Evolutionary conservation across 2,329 filamentous ascomycete species (phyloP).

Genomic region (Geoglossum cookeanum): DNA sequence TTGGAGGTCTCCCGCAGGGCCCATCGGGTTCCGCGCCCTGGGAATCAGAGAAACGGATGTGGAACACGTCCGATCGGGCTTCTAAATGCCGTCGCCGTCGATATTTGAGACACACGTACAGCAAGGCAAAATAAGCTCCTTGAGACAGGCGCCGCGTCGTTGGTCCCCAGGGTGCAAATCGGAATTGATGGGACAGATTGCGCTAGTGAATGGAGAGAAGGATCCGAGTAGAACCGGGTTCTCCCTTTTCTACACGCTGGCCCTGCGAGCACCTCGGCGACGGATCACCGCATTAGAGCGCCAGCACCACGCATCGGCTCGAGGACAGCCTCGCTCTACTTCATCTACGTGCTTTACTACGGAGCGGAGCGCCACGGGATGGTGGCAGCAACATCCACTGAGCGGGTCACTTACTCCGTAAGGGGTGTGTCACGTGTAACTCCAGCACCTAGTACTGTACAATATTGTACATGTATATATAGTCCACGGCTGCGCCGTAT

Average conservation of each 20-base stretch:
- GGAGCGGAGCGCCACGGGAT: not conserved
- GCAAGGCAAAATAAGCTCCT: not conserved
- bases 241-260: not conserved
- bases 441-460: no score
- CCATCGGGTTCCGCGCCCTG: not conserved
- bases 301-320: no score
- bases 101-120: not conserved
- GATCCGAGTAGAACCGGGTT: conserved; percentile 1
- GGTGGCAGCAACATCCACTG: not conserved
- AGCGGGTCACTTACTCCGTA: conserved; percentile 22
- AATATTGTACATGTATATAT: no score
- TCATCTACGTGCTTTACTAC: not conserved
- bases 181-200: not conserved
- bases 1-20: not conserved
- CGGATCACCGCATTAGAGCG: not conserved
- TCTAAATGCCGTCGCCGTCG: not conserved
- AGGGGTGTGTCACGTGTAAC: conserved; percentile 33
- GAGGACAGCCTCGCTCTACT: not conserved
- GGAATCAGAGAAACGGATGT: not conserved
- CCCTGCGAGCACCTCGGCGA: not conserved
- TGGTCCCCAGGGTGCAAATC: conserved; percentile 3
- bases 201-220: conserved; percentile 1
- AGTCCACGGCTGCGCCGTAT: no score
- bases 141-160: not conserved
- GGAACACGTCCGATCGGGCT: not conserved